Base-by-base conservation (phyloP, 768 basidiomycete species). In the Russula earlei region DNA sequence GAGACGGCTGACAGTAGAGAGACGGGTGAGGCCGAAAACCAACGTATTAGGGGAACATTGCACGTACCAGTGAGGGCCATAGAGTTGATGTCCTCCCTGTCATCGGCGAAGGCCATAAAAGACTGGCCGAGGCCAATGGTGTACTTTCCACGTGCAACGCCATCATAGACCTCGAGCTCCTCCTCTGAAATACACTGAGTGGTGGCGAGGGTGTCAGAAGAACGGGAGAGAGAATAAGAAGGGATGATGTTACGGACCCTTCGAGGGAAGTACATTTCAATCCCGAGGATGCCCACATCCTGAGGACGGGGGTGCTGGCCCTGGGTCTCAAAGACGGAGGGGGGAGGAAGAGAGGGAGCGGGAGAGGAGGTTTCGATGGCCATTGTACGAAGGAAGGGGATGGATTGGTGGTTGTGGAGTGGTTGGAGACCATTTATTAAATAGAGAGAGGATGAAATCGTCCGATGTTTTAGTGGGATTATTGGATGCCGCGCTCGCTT, bases 81-180 rank as follows among this genome's bases (percentile, higher is more conserved):
- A 11, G 93, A 95, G 82, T 96, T 95, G 77, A 99, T 95, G 75
- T 99, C 95, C 71, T 99, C 96, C 54, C 91, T 84, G 79, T 99
- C 96, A 69, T 97, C 94, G 56, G 88, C 88, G 82, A 91, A 98
- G 33, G 95, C 92, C 96, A 99, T 99, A 77, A 84, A 92, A 70
- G 94, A 84, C 71, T 95, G 91, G 55, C 94, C 96, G 37, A 99
- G 84, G 68, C 96, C 96, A 69, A 98, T 96, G 62, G 96, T 99
- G 77, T 99, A 98, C 75, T 98, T 98, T 58, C 96, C 96, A 66
- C 89, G 82, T 20, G 52, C 0, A 22, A 62, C 59, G 34, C 62
- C 59, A 36, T 61, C 62, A 36, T 49, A 62, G 14, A 55, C 62
- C 42, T 61, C 62, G 22, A 99, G 84, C 62, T 89, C 94, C 51